Evolutionary conservation across 179 eudicot genomes (phyloP).

Genomic region (Heliamphora pulchella): DNA sequence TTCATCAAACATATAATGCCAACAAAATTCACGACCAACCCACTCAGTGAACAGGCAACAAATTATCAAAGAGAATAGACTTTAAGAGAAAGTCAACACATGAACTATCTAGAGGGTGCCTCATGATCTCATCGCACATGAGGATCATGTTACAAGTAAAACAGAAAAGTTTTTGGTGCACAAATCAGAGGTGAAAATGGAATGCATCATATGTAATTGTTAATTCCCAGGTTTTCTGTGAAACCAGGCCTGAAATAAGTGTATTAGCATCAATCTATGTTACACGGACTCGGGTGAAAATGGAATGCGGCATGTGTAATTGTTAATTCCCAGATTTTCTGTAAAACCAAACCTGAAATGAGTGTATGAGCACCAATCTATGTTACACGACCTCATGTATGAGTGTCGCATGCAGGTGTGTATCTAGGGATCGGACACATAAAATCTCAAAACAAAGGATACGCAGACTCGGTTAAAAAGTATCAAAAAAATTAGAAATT

Average conservation of each 20-base stretch:
- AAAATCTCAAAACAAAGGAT: no score
- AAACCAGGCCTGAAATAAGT: not conserved
- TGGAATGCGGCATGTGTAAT: not conserved
- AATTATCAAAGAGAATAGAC: not conserved
- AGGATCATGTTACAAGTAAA: not conserved
- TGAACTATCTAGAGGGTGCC: no score
- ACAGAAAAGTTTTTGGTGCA: not conserved
- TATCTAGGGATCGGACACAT: no score
- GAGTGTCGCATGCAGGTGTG: no score
- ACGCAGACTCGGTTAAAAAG: no score
- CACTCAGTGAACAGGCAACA: not conserved
- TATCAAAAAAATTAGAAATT: no score
- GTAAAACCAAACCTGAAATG: not conserved
- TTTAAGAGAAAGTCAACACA: not conserved
- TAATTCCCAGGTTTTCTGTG: not conserved
- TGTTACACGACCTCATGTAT: no score
- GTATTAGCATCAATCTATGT: no score
- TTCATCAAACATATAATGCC: not conserved
- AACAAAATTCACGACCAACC: not conserved
- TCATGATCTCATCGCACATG: not conserved
- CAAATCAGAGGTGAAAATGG: not conserved
- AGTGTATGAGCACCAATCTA: no score
- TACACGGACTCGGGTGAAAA: not conserved
- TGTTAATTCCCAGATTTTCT: not conserved
- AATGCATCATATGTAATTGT: not conserved